Conservation (phyloP, 768 basidiomycete genomes). For the Rhodotorula kratochvilovae region DNA sequence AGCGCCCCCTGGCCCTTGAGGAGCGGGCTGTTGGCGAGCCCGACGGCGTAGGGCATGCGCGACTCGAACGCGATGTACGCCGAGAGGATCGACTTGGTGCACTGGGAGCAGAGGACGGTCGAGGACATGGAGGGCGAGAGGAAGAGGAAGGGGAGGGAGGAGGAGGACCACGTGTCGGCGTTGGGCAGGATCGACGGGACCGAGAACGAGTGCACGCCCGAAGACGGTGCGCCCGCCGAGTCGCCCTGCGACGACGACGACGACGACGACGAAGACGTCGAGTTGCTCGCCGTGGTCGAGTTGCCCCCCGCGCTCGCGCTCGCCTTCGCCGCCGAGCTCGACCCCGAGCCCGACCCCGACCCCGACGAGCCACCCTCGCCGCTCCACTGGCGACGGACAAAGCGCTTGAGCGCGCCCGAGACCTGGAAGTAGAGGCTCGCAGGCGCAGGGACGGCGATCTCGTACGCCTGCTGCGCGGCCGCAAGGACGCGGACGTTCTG, state of each 20-base stretch:
- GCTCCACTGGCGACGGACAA: constrained; percentile 12
- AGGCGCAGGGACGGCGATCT: constrained; percentile 36
- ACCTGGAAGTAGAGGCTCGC: constrained; percentile 28
- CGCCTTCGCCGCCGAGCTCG: not conserved
- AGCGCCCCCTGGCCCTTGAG: constrained; percentile 63
- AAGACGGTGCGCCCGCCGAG: not conserved
- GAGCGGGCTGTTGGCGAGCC: constrained; percentile 62
- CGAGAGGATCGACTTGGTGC: constrained; percentile 71
- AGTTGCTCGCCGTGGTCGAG: not conserved
- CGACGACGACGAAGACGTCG: not conserved
- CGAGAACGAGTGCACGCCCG: constrained; percentile 14
- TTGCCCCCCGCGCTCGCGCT: not conserved
- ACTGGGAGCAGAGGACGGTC: constrained; percentile 68
- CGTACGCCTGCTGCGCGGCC: constrained; percentile 5
- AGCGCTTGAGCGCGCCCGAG: constrained; percentile 1
- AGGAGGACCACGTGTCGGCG: constrained; percentile 54
- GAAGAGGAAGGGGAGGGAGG: constrained; percentile 70
- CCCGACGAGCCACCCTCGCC: not conserved
- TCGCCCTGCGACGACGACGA: not conserved
- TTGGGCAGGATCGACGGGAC: constrained; percentile 46
- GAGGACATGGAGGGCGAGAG: constrained; percentile 55
- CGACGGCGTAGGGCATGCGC: constrained; percentile 64
- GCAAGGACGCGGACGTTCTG: constrained; percentile 35
- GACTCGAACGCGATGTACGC: constrained; percentile 74
- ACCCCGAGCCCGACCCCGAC: not conserved